Conservation (phyloP, 306 rosid species). For the Cucurbita ficifolia region DNA sequence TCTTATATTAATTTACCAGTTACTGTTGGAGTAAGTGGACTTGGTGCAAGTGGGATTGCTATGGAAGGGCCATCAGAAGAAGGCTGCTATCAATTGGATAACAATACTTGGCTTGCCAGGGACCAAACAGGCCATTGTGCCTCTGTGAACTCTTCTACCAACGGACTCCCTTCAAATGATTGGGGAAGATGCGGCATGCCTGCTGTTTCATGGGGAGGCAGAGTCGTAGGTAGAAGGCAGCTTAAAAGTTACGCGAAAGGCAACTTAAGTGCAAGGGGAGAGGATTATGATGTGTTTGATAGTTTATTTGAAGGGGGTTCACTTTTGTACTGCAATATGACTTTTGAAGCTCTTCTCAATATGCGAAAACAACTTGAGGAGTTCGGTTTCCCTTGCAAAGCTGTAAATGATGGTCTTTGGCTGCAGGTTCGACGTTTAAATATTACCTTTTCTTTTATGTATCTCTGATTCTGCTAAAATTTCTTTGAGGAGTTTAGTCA, state of each 20-base stretch:
- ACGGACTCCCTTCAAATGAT: slow-evolving; percentile 47
- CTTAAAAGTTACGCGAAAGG: slow-evolving; percentile 52
- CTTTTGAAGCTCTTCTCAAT: slow-evolving; percentile 81
- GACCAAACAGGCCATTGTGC: slow-evolving; percentile 61
- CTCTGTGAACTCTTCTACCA: slow-evolving; percentile 47
- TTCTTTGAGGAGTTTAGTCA: background rate
- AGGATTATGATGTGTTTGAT: slow-evolving; percentile 69
- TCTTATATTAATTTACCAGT: slow-evolving; percentile 44
- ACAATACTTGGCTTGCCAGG: slow-evolving; percentile 44
- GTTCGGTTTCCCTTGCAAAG: slow-evolving; percentile 91
- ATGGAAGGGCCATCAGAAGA: slow-evolving; percentile 90
- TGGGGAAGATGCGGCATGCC: slow-evolving; percentile 78
- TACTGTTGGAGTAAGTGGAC: slow-evolving; percentile 38
- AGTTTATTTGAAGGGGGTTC: slow-evolving; percentile 92
- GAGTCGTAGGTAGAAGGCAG: slow-evolving; percentile 67
- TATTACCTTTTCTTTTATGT: background rate
- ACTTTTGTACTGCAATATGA: slow-evolving; percentile 83
- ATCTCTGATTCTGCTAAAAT: background rate
- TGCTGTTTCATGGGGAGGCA: slow-evolving; percentile 73
- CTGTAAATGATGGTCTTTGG: slow-evolving; percentile 95
- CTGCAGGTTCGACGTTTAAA: slow-evolving; percentile 54
- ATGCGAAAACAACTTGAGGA: slow-evolving; percentile 92
- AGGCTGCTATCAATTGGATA: slow-evolving; percentile 59
- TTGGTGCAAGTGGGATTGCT: slow-evolving; percentile 41
- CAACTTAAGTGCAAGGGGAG: slow-evolving; percentile 41